Base-by-base conservation (phyloP, 2,329 filamentous ascomycete species). In the Fonsecaea pedrosoi region DNA sequence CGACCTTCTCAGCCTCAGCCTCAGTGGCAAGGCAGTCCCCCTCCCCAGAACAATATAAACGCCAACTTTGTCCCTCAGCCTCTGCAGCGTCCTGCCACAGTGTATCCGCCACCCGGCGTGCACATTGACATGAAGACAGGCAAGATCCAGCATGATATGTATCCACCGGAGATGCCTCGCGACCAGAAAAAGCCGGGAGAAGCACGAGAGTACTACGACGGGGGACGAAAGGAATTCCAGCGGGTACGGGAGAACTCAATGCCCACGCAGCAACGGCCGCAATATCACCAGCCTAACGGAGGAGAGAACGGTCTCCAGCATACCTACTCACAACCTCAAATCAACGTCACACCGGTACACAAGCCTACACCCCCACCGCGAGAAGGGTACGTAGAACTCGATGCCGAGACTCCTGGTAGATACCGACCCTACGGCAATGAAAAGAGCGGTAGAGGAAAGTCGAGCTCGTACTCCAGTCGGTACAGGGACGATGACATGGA, bases 81-180 rank as follows among this genome's bases (percentile, higher is more conserved):
- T 15, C 55, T 66, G 10, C 68, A 66, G 37, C 60, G 65, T 9
- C 67, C 62, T 9, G 40, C 60, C 9, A 65, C 63, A 18, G 62
- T 65, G 48, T 69, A 70, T 35, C 67, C 67, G 4, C 67, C 67
- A 21, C 60, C 67, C 12, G 61, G 61, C 34, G 61, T 69, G 35
- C 64, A 69, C 60, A 42, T 69, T 40, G 70, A 71, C 60, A 9
- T 67, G 53, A 71, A 71, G 38, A 71, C 70, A 15, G 70, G 70
- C 50, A 70, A 67, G 42, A 21, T 68, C 32, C 68, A 67, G 35
- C 57, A 70, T 40, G 65, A 70, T 60, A 67, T 71, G 67, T 64
- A 62, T 42, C 70, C 70, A 18, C 70, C 70, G 6, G 70, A 71
- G 57, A 69, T 69, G 67, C 35, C 40, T 18, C 54, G 55, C n/a